Evolutionary conservation across 2,329 filamentous ascomycete genomes (phyloP), one percentile per base, ranked within the genome.

Genomic region (Septoria petroselini): DNA sequence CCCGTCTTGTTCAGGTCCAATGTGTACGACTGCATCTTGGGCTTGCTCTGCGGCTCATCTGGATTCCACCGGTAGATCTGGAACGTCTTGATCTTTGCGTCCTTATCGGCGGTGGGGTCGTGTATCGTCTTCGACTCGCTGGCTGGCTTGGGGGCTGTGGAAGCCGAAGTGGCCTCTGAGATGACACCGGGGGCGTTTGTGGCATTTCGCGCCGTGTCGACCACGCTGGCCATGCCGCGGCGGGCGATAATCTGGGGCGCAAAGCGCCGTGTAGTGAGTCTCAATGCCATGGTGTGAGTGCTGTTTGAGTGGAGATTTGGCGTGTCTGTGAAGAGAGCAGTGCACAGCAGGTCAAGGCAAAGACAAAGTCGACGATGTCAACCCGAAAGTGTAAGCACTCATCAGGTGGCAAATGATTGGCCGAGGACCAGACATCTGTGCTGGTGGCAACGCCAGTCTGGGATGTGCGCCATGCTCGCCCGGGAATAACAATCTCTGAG

Each of bases 11-110:
- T 97, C 64, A 98, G 76, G 70, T 98, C 93, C 66, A 98, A 78
- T 29, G 87, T 88, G 76, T 97, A 98, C 62, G 81, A 82, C 79
- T 98, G 90, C 88, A 98, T 95, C 71, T 78, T 81, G 55, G 93
- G 93, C 84, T 98, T 98, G 73, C 88, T 84, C 66, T 84, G 83
- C 52, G 93, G 93, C 69, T 84, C 80, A 69, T 97, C 93, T 54
- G 93, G 93, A 71, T 94, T 95, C 93, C 93, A 98, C 71, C 93
- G 84, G 83, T 98, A 98, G 78, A 98, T 86, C 73, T 95, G 86
- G 82, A 98, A 98, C 43, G 86, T 90, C 85, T 96, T 97, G 76
- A 87, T 83, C 64, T 78, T 80, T 38, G 82, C 72, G 53, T 78
- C 71, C 59, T 77, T 70, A 57, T 73, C 75, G 45, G 76, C 68